Evolutionary conservation across 805 yeast species (phyloP).

Genomic region (Starmera caribaea): DNA sequence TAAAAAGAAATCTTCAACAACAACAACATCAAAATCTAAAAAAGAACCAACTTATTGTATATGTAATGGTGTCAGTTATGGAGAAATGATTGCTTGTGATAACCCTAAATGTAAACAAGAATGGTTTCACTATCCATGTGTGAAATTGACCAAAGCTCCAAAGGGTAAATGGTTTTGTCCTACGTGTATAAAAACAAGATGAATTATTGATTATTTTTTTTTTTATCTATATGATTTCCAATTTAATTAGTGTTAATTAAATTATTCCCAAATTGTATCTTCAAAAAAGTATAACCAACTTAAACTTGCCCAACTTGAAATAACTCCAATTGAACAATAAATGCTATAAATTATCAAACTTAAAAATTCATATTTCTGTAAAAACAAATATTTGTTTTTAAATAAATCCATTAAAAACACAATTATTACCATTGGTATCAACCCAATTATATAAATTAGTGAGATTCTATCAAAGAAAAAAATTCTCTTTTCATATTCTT

Average conservation of each 20-base stretch:
- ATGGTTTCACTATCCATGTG: constrained; percentile 79
- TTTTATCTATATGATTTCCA: background rate
- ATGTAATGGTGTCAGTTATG: constrained; percentile 40
- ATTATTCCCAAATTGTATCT: constrained; percentile 51
- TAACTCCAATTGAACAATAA: constrained; percentile 78
- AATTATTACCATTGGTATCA: constrained; percentile 50
- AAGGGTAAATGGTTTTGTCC: constrained; percentile 68
- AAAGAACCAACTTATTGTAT: constrained; percentile 28
- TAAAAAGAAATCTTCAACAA: background rate
- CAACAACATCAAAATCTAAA: background rate
- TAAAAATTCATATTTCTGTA: constrained; percentile 60
- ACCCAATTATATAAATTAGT: constrained; percentile 54
- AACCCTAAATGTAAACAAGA: constrained; percentile 59
- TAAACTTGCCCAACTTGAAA: constrained; percentile 80
- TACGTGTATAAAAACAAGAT: constrained; percentile 18
- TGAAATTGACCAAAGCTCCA: constrained; percentile 56
- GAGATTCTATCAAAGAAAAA: constrained; percentile 68
- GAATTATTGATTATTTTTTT: background rate
- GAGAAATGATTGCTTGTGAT: constrained; percentile 91
- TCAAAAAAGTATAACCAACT: constrained; percentile 84
- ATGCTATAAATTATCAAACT: constrained; percentile 76
- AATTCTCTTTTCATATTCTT: constrained; percentile 31
- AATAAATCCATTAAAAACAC: constrained; percentile 43
- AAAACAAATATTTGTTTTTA: constrained; percentile 39
- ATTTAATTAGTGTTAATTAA: background rate